Evolutionary conservation across 2,329 filamentous ascomycete species (phyloP).

Genomic region (Colletotrichum viniferum): DNA sequence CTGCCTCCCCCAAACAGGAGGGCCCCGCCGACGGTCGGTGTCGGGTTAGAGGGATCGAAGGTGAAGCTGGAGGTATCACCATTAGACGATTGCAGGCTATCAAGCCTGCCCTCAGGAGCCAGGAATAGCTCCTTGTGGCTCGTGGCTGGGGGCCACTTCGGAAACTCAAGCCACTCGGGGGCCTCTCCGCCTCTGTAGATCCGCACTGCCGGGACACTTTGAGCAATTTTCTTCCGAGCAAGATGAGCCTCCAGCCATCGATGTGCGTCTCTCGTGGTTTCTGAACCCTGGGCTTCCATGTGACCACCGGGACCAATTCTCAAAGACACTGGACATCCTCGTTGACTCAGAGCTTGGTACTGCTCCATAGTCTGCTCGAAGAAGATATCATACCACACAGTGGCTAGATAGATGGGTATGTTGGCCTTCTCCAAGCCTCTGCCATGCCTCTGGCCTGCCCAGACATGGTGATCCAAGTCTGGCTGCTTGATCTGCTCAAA

Average conservation of each 20-base stretch:
- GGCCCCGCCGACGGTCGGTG: conserved; percentile 25
- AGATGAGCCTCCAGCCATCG: conserved; percentile 13
- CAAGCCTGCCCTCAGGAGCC: background rate
- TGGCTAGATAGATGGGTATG: conserved; percentile 21
- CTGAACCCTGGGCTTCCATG: background rate
- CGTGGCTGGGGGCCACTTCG: conserved; percentile 17
- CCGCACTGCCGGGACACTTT: background rate
- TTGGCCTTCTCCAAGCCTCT: conserved; percentile 19
- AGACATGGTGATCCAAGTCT: conserved; percentile 13
- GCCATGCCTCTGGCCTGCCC: background rate
- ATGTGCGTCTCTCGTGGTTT: background rate
- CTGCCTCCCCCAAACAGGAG: conserved; percentile 13
- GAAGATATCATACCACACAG: conserved; percentile 25
- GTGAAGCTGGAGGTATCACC: conserved; percentile 16
- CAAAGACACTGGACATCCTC: conserved; percentile 19
- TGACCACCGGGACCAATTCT: conserved; percentile 25
- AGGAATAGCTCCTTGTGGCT: conserved; percentile 4
- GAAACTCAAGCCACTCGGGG: conserved; percentile 17
- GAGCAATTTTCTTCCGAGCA: background rate
- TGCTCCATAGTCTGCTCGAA: conserved; percentile 20
- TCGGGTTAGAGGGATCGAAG: conserved; percentile 28
- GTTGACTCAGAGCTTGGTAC: conserved; percentile 11
- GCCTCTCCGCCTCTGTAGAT: conserved; percentile 19
- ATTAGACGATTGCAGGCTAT: background rate
- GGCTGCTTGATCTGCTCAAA: conserved; percentile 4